Evolutionary conservation across 139 green algal species (phyloP).

Genomic region (Chlamydomonas eustigma): DNA sequence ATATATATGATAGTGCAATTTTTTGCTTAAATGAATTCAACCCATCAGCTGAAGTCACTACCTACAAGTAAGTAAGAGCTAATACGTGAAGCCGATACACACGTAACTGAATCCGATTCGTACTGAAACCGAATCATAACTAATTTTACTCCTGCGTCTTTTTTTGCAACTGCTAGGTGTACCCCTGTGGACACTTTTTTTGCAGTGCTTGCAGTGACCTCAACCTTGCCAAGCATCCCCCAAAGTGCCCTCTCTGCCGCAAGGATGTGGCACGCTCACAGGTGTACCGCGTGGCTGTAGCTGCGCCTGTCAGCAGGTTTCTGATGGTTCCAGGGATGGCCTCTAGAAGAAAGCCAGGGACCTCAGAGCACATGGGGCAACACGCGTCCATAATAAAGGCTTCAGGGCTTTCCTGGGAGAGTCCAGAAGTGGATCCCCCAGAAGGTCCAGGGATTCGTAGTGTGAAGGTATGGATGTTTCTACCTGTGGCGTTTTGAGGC

Average conservation of each 20-base stretch:
- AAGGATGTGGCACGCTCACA: neutral
- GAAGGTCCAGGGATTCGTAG: neutral
- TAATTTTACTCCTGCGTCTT: too few species aligned
- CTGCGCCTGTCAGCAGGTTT: too few species aligned
- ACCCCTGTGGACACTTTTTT: conserved; percentile 11
- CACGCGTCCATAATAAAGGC: neutral
- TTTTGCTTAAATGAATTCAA: too few species aligned
- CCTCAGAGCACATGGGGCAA: too few species aligned
- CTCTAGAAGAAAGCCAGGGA: too few species aligned
- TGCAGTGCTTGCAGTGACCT: conserved; percentile 1
- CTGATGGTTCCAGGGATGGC: too few species aligned
- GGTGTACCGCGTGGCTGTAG: neutral
- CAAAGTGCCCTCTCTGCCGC: conserved; percentile 4
- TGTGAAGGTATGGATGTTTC: neutral
- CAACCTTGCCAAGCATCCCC: neutral
- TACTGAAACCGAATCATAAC: too few species aligned
- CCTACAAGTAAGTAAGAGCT: too few species aligned
- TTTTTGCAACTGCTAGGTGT: conserved; percentile 8
- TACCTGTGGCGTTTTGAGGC: neutral
- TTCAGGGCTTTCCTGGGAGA: neutral
- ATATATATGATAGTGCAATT: too few species aligned
- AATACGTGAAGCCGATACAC: too few species aligned
- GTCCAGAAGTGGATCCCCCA: conserved; percentile 4
- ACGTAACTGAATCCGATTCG: too few species aligned
- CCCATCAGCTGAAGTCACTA: too few species aligned